Evolutionary conservation across 805 yeast genomes (phyloP).

Genomic region (Vanderwaltozyma yarrowii): DNA sequence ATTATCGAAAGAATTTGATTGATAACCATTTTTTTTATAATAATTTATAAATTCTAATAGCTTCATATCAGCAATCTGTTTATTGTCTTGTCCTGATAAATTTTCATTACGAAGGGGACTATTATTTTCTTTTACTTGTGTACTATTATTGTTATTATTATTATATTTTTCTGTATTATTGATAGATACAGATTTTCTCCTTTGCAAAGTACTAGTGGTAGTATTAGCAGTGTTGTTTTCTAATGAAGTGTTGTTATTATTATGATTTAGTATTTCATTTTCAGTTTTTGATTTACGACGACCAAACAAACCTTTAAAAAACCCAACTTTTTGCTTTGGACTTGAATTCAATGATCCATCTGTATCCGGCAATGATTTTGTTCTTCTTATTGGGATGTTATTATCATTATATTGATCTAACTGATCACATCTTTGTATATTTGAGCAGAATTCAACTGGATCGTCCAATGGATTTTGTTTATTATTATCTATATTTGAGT

Average conservation of each 20-base stretch:
- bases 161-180: neutral
- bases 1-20: neutral
- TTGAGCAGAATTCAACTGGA: too few species aligned
- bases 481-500: neutral
- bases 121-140: too few species aligned
- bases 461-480: too few species aligned
- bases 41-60: slow-evolving; percentile 37
- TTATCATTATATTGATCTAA: neutral
- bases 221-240: too few species aligned
- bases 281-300: neutral
- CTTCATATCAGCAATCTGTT: slow-evolving; percentile 32
- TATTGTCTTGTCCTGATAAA: slow-evolving; percentile 6
- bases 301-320: slow-evolving; percentile 28
- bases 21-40: slow-evolving; percentile 21
- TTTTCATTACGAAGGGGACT: neutral
- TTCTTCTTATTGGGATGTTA: slow-evolving; percentile 16
- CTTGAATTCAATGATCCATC: too few species aligned
- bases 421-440: neutral
- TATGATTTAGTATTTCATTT: neutral
- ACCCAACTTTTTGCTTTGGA: slow-evolving; percentile 21
- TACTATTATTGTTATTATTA: neutral
- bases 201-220: neutral
- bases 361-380: slow-evolving; percentile 26
- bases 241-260: neutral
- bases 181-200: neutral